These are phyloP conservation scores for Mycena kentingensis DNA, from an alignment of 768 basidiomycete species.

Conservation along the genomic window DNA sequence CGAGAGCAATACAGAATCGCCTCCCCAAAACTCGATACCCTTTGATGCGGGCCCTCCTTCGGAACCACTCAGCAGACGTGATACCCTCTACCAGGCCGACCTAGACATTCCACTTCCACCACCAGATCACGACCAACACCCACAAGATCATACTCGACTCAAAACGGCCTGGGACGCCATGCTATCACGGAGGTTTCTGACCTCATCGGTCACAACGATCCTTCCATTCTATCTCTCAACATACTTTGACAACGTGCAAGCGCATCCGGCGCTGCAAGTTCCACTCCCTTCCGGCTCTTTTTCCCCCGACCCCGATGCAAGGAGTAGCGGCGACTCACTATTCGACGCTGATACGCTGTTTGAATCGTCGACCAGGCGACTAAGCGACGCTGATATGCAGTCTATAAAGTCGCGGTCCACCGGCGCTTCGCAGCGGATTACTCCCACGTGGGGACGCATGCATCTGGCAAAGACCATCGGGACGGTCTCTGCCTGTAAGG, in stretches of 20 bases:
- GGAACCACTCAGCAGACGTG: constrained; percentile 19
- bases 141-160: constrained; percentile 64
- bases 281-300: constrained; percentile 13
- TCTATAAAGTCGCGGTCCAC: constrained; percentile 16
- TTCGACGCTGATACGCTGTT: constrained; percentile 30
- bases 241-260: constrained; percentile 55
- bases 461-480: constrained; percentile 64
- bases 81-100: constrained; percentile 16
- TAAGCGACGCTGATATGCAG: constrained; percentile 22
- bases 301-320: constrained; percentile 4
- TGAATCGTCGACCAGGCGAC: constrained; percentile 23
- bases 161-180: constrained; percentile 69
- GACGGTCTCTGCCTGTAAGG: constrained; percentile 64
- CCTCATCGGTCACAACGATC: constrained; percentile 54
- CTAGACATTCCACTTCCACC: constrained; percentile 11
- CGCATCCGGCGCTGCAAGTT: constrained; percentile 31
- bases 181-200: constrained; percentile 59
- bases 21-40: constrained; percentile 17
- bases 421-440: constrained; percentile 21
- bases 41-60: constrained; percentile 15
- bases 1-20: constrained; percentile 23
- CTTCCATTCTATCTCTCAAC: constrained; percentile 68
- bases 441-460: constrained; percentile 57
- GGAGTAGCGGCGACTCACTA: constrained; percentile 19
- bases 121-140: constrained; percentile 32